These are phyloP conservation scores for Aspergillus intermedius DNA, from an alignment of 2,329 filamentous ascomycete genomes.

Conservation along the genomic window DNA sequence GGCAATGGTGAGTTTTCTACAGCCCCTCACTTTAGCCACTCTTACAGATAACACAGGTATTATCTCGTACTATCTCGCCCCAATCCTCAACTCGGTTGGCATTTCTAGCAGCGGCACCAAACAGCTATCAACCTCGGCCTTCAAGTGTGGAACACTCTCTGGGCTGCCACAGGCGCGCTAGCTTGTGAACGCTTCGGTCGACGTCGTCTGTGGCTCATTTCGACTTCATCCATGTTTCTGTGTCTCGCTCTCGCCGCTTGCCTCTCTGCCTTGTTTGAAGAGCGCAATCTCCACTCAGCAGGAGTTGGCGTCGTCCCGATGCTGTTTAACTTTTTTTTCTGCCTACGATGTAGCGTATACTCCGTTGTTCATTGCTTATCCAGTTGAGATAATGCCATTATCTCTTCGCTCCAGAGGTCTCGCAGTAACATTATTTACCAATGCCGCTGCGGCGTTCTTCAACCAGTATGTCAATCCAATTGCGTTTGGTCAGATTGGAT, in stretches of 20 bases:
- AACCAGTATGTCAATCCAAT: neutral
- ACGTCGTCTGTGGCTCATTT: slow-evolving; percentile 13
- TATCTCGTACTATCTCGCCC: slow-evolving; percentile 17
- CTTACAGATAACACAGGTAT: slow-evolving; percentile 7
- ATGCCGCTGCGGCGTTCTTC: neutral
- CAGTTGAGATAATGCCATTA: slow-evolving; percentile 15
- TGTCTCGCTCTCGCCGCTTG: no score
- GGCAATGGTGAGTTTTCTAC: slow-evolving; percentile 45
- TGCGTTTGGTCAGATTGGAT: neutral
- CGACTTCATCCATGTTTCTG: no score
- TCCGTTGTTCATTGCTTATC: slow-evolving; percentile 15
- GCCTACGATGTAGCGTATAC: slow-evolving; percentile 13
- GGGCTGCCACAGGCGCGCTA: slow-evolving; percentile 4
- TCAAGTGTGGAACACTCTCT: slow-evolving; percentile 7
- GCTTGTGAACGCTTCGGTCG: slow-evolving; percentile 10
- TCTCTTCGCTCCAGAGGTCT: slow-evolving; percentile 16
- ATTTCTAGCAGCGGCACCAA: slow-evolving; percentile 10
- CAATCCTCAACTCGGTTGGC: slow-evolving; percentile 13
- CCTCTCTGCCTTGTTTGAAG: no score
- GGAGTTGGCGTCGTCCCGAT: no score
- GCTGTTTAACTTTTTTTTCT: no score
- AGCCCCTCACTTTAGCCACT: neutral
- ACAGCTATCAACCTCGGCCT: slow-evolving; percentile 12
- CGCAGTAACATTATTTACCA: neutral
- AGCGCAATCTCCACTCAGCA: no score